Conservation (phyloP, 177 flowering plant genomes). For the Vitis hybrid region DNA sequence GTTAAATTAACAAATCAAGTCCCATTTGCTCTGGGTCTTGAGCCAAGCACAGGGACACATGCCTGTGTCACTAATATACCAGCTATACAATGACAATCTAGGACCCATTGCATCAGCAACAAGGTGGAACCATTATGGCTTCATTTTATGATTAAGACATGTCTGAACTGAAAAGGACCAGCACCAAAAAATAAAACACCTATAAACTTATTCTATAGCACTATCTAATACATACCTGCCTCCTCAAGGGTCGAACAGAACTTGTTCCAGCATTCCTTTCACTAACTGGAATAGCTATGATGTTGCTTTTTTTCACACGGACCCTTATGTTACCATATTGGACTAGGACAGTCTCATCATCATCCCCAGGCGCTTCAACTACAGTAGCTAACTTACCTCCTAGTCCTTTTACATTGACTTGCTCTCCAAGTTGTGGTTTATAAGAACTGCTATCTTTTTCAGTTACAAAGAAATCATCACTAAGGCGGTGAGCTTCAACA, state of each 20-base stretch:
- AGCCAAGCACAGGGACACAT: too few species aligned
- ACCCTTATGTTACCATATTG: constrained; percentile 72
- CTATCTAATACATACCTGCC: constrained; percentile 42
- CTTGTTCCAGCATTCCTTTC: constrained; percentile 21
- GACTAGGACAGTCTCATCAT: constrained; percentile 62
- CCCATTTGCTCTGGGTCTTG: too few species aligned
- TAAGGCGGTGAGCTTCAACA: constrained; percentile 43
- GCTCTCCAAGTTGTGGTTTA: constrained; percentile 67
- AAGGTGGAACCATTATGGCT: background rate
- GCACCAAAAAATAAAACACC: background rate
- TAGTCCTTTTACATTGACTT: constrained; percentile 58
- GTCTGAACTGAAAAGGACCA: too few species aligned
- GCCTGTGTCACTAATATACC: too few species aligned
- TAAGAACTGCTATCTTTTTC: constrained; percentile 30
- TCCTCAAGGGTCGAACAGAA: constrained; percentile 27
- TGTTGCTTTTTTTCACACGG: constrained; percentile 50
- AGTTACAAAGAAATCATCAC: constrained; percentile 14
- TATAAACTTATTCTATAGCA: background rate
- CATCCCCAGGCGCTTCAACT: constrained; percentile 65
- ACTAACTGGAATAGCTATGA: constrained; percentile 37
- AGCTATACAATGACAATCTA: background rate
- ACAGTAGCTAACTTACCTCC: constrained; percentile 77
- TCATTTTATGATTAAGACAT: background rate
- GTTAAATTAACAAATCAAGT: too few species aligned
- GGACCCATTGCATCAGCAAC: background rate